Evolutionary conservation across 768 basidiomycete species (phyloP), one percentile per base, ranked within the genome.

Genomic region (Lentinula sp.): DNA sequence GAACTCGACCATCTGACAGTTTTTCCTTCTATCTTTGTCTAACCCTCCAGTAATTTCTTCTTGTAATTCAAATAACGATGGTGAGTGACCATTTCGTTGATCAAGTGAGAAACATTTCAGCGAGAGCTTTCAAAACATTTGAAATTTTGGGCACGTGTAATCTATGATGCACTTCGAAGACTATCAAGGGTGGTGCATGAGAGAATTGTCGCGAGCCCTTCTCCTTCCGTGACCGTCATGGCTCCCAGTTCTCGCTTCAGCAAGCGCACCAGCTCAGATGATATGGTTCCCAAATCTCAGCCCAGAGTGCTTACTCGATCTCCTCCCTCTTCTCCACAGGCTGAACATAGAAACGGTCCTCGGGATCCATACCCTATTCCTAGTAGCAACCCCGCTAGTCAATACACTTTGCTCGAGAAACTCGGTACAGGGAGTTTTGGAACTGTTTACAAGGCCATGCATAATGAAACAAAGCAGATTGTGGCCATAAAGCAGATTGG

Each of bases 401-500:
- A 96, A 69, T 98, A 97, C 71, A 92, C 91, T 49, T 76, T 98
- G 39, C 81, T 95, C 59, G 93, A 97, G 75, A 98, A 97, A 72
- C 83, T 98, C n/a, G 96, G 96, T 15, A 95, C 93, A 23, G 96
- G 96, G 39, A 93, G 91, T 72, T 99, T 99, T 70, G 96, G 96
- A 8, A 91, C 87, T 1, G 96, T 99, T 59, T 99, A 94, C 85
- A 98, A 97, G 78, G 96, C 93, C 8, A 88, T 95, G 68, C 94
- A 98, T 75, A 91, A 93, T 68, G 91, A 93, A 63, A 91, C 93
- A 10, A 89, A 91, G 72, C 89, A 96, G 76, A 89, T 93, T 62
- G 97, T 99, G 15, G 97, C 97, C 49, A 92, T 99, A 69, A 99
- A 99, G 75, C 95, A 98, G 74, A 98, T 99, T 71, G 93, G 94